These are phyloP conservation scores for Claviceps fusiformis DNA, from an alignment of 2,329 filamentous ascomycete species.

Conservation along the genomic window DNA sequence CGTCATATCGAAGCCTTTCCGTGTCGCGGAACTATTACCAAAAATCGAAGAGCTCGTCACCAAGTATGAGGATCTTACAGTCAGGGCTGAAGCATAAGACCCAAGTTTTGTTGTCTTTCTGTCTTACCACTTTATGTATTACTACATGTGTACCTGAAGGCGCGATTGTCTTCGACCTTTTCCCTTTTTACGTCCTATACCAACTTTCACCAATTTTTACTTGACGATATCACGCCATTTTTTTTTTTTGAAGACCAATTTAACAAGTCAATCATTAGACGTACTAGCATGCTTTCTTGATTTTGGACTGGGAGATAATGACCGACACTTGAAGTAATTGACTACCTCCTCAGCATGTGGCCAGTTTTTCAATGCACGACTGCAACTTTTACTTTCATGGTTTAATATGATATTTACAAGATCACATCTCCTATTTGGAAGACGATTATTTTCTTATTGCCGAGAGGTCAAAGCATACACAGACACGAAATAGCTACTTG, in stretches of 20 bases:
- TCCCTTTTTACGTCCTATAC: not conserved
- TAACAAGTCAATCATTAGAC: not conserved
- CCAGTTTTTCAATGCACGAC: not conserved
- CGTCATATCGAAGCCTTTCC: slow-evolving; percentile 69
- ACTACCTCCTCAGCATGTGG: not conserved
- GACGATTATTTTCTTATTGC: too few relatives aligned
- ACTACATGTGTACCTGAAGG: too few relatives aligned
- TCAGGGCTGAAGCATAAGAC: slow-evolving; percentile 8
- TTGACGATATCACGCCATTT: not conserved
- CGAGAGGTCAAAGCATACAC: not conserved
- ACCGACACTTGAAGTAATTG: too few relatives aligned
- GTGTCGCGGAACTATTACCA: slow-evolving; percentile 55
- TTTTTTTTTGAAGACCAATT: not conserved
- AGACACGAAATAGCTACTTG: not conserved
- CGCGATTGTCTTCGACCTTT: not conserved
- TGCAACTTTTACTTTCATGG: not conserved
- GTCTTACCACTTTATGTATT: not conserved
- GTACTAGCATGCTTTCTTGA: not conserved
- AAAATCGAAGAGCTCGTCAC: slow-evolving; percentile 47
- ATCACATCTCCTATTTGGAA: too few relatives aligned
- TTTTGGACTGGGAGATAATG: too few relatives aligned
- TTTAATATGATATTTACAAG: too few relatives aligned
- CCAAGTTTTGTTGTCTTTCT: not conserved
- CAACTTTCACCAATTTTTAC: not conserved
- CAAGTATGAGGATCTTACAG: slow-evolving; percentile 23